Conservation (phyloP, 176 grass and related monocot genomes). For the Hyparrhenia diplandra region DNA sequence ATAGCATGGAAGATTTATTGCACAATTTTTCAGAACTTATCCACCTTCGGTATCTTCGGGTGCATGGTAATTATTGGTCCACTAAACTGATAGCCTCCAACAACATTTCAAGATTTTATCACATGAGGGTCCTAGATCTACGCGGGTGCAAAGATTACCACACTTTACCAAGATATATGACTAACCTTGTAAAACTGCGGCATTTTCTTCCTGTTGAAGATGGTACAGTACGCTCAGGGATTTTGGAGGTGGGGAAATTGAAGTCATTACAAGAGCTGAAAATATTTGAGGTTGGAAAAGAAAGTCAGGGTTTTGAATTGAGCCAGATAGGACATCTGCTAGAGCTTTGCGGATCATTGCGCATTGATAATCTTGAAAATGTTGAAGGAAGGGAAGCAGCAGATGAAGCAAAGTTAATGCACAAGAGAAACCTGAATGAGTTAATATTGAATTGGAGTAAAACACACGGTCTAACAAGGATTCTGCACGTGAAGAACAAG, state of each 20-base stretch:
- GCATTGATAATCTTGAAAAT: background rate
- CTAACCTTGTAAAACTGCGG: background rate
- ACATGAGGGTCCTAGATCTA: background rate
- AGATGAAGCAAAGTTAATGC: background rate
- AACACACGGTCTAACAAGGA: background rate
- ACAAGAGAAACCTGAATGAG: background rate
- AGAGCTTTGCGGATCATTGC: background rate
- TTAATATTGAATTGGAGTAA: background rate
- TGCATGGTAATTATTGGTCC: background rate
- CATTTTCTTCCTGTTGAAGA: background rate
- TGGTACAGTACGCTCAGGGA: background rate
- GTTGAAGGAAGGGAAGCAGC: background rate
- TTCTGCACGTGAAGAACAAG: accelerated
- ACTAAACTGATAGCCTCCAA: background rate
- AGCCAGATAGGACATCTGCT: background rate
- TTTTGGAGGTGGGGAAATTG: background rate
- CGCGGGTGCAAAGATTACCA: background rate
- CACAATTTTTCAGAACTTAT: background rate
- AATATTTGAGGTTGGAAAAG: background rate
- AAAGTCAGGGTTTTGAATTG: background rate
- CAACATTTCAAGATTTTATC: background rate
- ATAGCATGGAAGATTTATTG: background rate
- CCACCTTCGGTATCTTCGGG: conserved; percentile 1
- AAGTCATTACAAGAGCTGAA: background rate
- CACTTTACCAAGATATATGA: background rate